phyloP scores from a whole-genome alignment of 768 basidiomycete species.

The Leccinum longicurvipes region DNA sequence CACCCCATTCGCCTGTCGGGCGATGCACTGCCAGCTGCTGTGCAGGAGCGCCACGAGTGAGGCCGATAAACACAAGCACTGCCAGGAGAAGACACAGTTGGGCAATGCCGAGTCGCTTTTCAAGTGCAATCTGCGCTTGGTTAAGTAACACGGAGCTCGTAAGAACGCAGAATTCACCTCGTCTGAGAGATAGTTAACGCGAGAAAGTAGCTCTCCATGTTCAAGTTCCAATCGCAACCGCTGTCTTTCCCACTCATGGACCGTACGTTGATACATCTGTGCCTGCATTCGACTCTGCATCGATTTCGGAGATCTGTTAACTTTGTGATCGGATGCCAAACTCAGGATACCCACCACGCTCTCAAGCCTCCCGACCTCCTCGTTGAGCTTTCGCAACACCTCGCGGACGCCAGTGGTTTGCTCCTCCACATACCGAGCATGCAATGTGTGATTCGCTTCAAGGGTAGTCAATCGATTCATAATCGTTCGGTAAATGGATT shows the following conservation, averaged over 20 bases:
- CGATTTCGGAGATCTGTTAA: background rate
- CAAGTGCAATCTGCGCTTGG: constrained; percentile 63
- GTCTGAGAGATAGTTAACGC: constrained; percentile 71
- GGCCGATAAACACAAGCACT: constrained; percentile 80
- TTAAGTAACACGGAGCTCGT: background rate
- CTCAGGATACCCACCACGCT: constrained; percentile 55
- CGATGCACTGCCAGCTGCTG: constrained; percentile 8
- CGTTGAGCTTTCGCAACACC: constrained; percentile 67
- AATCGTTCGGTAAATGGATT: constrained; percentile 95
- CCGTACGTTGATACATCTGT: constrained; percentile 57
- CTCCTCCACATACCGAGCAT: constrained; percentile 84
- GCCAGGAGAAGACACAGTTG: constrained; percentile 82
- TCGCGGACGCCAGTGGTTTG: constrained; percentile 76
- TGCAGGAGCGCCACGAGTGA: constrained; percentile 68
- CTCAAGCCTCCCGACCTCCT: constrained; percentile 76
- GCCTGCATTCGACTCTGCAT: constrained; percentile 67
- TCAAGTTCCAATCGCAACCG: constrained; percentile 65
- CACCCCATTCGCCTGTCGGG: constrained; percentile 52
- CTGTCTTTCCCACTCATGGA: constrained; percentile 69
- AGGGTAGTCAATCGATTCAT: constrained; percentile 87
- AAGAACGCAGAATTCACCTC: constrained; percentile 51
- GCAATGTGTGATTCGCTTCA: constrained; percentile 84
- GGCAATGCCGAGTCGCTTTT: constrained; percentile 85
- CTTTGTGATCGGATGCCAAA: background rate
- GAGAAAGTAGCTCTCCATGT: constrained; percentile 60